Percentiles rank a stretch among this genome's conserved stretches.
Conservation (phyloP, 2,329 filamentous ascomycete genomes). For the Monilinia aucupariae region DNA sequence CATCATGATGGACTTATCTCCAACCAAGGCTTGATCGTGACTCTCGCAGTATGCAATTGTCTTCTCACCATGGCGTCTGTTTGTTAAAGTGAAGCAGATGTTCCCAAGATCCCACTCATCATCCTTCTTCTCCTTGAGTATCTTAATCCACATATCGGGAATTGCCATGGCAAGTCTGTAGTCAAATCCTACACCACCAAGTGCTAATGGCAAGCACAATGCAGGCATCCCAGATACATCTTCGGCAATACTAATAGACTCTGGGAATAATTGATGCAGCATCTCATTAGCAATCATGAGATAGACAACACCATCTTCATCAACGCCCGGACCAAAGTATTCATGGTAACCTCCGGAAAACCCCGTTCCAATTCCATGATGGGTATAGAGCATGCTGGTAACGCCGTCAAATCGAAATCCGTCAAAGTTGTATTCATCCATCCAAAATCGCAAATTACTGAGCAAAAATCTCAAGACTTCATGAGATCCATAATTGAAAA, state of each 20-base stretch:
- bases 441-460: conserved; percentile 96
- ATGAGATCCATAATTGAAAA: conserved; percentile 96
- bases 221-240: conserved; percentile 98
- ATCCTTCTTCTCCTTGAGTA: conserved; percentile 88
- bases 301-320: conserved; percentile 91
- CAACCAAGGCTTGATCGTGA: conserved; percentile 94
- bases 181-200: conserved; percentile 93
- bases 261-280: conserved; percentile 83
- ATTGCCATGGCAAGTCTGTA: conserved; percentile 97
- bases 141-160: conserved; percentile 99
- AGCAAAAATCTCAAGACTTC: conserved; percentile 94
- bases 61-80: conserved; percentile 92
- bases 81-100: conserved; percentile 82
- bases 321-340: conserved; percentile 85
- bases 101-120: conserved; percentile 80
- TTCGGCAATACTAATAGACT: conserved; percentile 86
- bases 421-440: conserved; percentile 96
- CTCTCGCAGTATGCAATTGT: conserved; percentile 97
- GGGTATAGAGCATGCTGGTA: conserved; percentile 93
- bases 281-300: conserved; percentile 96
- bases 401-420: conserved; percentile 98
- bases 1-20: conserved; percentile 96
- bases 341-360: conserved; percentile 98
- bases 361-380: conserved; percentile 96
- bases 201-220: conserved; percentile 76